Base-by-base conservation (phyloP, 2,329 filamentous ascomycete genomes). In the Pestalotiopsis sp. region DNA sequence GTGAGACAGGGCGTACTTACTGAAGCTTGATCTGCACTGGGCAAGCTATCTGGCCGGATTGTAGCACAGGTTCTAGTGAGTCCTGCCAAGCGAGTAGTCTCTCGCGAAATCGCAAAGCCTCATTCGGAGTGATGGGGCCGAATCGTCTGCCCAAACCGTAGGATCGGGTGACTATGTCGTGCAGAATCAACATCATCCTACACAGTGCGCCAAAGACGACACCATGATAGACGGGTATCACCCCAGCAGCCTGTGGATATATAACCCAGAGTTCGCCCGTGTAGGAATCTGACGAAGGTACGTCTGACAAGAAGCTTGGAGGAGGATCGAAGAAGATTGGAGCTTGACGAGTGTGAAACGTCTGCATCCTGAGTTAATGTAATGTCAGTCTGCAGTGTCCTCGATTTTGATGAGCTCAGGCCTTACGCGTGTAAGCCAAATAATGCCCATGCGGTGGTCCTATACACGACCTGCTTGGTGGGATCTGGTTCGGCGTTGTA, bases 21-120 rank as follows among this genome's bases (percentile, higher is more conserved):
- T 79, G 77, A 17, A 77, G 66, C 62, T 78, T 78, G 36, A 78
- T 68, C 9, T 79, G 77, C 20, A 75, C 71, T 3, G 77, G 77
- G 20, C 77, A 66, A 23, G 77, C 75, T 11, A 77, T 70, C 62
- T 71, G 73, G 17, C 68, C 72, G 2, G 77, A 71, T 13, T 71
- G 73, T 6, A 79, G 71, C 14, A 71, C 67, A 4, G 75, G 72
- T 1, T 76, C 77, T 1, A 79, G 73, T n/a, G 70, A 69, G 7
- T 66, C 38, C 52, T 73, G 70, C 72, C 72, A 64, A 11, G 38
- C 36, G n/a, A 45, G 45, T 17, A 64, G 27, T 27, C 39, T 27
- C 11, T 56, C 45, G n/a, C 45, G 45, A 52, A 23, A 64, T 12
- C 17, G 20, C 45, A 56, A 9, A 36, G 62, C 45, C 17, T 64